Evolutionary conservation across 2,329 filamentous ascomycete species (phyloP).

Genomic region (Berkeleyomyces basicola): DNA sequence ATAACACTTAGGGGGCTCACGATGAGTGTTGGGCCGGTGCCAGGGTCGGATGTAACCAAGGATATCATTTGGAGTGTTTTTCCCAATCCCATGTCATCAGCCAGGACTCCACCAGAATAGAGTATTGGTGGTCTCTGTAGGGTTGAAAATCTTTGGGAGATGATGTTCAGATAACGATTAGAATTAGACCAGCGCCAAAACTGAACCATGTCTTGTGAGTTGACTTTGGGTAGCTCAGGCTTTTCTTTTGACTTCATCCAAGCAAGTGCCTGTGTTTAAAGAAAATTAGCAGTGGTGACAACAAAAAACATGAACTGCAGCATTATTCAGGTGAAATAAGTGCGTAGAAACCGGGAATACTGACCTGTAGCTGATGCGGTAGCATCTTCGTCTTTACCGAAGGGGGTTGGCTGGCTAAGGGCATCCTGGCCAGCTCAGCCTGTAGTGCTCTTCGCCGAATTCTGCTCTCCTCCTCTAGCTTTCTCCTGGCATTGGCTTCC

Average conservation of each 20-base stretch:
- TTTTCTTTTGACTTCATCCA: constrained; percentile 70
- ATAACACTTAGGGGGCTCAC: constrained; percentile 71
- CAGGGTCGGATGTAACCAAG: constrained; percentile 44
- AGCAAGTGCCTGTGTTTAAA: constrained; percentile 44
- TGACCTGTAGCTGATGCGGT: constrained; percentile 56
- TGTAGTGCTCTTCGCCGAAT: constrained; percentile 26
- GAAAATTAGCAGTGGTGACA: not conserved
- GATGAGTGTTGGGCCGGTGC: constrained; percentile 53
- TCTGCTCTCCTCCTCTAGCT: not conserved
- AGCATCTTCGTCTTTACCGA: constrained; percentile 50
- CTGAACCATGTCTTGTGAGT: constrained; percentile 31
- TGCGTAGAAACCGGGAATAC: constrained; percentile 4
- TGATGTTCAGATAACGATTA: not conserved
- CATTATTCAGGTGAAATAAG: not conserved
- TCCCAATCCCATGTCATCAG: constrained; percentile 84
- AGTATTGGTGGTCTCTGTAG: constrained; percentile 35
- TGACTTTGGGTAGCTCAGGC: constrained; percentile 43
- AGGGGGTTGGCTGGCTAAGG: constrained; percentile 51
- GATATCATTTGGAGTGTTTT: constrained; percentile 81
- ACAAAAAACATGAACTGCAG: not conserved
- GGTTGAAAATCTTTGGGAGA: not conserved
- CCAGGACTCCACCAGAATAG: constrained; percentile 67
- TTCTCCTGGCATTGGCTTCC: not conserved
- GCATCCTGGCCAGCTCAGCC: constrained; percentile 51
- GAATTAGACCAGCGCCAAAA: constrained; percentile 3